Evolutionary conservation across 305 asterid genomes (phyloP).

Genomic region (Solanum hybrid): DNA sequence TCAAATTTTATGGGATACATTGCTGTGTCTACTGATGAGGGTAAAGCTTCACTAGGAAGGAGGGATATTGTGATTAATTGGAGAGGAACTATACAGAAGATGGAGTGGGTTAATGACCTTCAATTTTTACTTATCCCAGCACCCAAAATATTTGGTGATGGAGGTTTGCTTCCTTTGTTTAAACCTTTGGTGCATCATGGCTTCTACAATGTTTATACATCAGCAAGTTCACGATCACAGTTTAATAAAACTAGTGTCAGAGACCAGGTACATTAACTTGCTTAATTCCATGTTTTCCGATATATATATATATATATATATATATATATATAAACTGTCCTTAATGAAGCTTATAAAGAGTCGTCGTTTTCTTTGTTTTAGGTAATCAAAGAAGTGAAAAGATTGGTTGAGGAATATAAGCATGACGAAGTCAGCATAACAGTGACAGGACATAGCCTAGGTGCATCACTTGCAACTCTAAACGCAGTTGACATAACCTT

Average conservation of each 20-base stretch:
- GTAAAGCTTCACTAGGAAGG: slow-evolving; percentile 41
- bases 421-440: slow-evolving; percentile 63
- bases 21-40: slow-evolving; percentile 64
- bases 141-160: slow-evolving; percentile 32
- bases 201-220: slow-evolving; percentile 51
- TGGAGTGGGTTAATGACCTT: slow-evolving; percentile 65
- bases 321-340: no score
- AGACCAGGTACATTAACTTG: slow-evolving; percentile 31
- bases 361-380: neutral
- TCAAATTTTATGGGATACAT: slow-evolving; percentile 69
- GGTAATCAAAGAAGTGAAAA: slow-evolving; percentile 54
- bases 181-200: slow-evolving; percentile 49
- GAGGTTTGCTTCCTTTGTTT: neutral
- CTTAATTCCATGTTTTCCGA: neutral
- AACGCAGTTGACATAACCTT: slow-evolving; percentile 51
- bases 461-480: slow-evolving; percentile 62
- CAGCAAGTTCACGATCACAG: slow-evolving; percentile 37
- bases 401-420: slow-evolving; percentile 53
- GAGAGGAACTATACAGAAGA: slow-evolving; percentile 43
- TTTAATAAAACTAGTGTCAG: slow-evolving; percentile 45
- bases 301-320: no score
- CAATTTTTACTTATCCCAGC: slow-evolving; percentile 29
- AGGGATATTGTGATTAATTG: slow-evolving; percentile 65
- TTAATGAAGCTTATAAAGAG: neutral
- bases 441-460: slow-evolving; percentile 73